Conservation (phyloP, 768 basidiomycete species). For the Tricholoma furcatifolium region DNA sequence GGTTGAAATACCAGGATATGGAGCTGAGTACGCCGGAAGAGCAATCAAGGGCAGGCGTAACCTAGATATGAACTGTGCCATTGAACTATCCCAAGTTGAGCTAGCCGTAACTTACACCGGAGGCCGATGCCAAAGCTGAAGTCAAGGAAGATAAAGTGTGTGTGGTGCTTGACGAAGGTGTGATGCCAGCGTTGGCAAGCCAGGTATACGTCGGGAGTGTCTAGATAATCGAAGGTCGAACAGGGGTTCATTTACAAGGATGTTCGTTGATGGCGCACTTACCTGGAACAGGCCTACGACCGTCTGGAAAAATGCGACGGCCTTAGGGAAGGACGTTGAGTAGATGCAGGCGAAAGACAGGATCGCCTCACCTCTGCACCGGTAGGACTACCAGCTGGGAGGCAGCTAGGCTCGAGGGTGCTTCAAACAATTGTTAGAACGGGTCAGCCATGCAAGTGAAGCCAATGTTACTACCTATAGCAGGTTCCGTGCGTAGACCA, state of each 20-base stretch:
- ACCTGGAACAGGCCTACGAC: constrained; percentile 61
- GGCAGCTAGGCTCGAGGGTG: constrained; percentile 56
- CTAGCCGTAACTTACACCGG: constrained; percentile 37
- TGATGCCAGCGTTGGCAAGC: constrained; percentile 71
- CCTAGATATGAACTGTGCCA: constrained; percentile 26
- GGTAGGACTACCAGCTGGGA: constrained; percentile 54
- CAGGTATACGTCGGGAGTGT: constrained; percentile 70
- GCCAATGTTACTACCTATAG: constrained; percentile 32
- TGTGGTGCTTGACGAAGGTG: constrained; percentile 57
- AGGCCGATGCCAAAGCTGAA: constrained; percentile 52
- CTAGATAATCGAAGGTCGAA: constrained; percentile 13
- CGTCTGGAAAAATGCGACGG: constrained; percentile 63
- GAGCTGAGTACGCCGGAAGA: constrained; percentile 25
- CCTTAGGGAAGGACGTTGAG: constrained; percentile 34
- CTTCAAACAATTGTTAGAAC: constrained; percentile 32
- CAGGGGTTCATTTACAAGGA: constrained; percentile 27
- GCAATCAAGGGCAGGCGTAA: constrained; percentile 40
- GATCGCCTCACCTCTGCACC: constrained; percentile 55
- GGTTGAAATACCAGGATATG: constrained; percentile 64
- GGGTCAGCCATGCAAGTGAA: not conserved
- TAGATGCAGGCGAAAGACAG: not conserved
- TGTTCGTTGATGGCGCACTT: constrained; percentile 6
- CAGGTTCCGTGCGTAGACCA: constrained; percentile 70
- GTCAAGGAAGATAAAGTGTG: constrained; percentile 55
- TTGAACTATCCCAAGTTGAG: not conserved